Evolutionary conservation across 495 filamentous ascomycete species (phyloP), one percentile per base, ranked within the genome.

Genomic region (Penicillium canariense): DNA sequence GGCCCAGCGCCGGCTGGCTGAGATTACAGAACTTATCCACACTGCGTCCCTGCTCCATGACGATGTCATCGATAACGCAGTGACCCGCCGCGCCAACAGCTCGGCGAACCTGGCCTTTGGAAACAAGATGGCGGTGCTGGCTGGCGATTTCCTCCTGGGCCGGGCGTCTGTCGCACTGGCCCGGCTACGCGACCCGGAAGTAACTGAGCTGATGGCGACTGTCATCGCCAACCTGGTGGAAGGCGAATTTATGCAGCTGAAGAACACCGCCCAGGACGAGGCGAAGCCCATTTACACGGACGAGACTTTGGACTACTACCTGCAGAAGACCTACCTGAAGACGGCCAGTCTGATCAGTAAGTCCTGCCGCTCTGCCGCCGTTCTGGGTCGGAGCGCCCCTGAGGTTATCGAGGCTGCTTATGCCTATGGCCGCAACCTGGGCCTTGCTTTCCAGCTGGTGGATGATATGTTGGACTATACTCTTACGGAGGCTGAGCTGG

Each of bases 311-410:
- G 78, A 85, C 8, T 97, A 97, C 70, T 98, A 98, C 67, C 78
- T 98, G n/a, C 90, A 97, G 68, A 98, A 98, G 79, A 97, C 94
- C 32, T 98, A 98, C 67, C 81, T 98, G 55, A 98, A 98, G 77
- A 92, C 90, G 4, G 94, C 94, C 17, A 91, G 88, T 61, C 76
- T 98, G 61, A 97, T 98, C 63, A 93, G 88, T 65, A 98, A 98
- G 69, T 91, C 87, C 10, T 97, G 94, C 70, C 84, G 94, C 38
- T 91, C 93, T 1, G 81, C 94, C 2, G 93, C 94, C 5, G 72
- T 98, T 23, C 81, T 98, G 12, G 92, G 95, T 20, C 81, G 87
- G 22, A 81, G 84, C 22, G 82, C 90, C 14, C 80, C 83, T 1
- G 83, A 87, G 59, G 88, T 92, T 14, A 88, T 96, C 2, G 90